Evolutionary conservation across 2,329 filamentous ascomycete species (phyloP).

Genomic region (Cadophora malorum): DNA sequence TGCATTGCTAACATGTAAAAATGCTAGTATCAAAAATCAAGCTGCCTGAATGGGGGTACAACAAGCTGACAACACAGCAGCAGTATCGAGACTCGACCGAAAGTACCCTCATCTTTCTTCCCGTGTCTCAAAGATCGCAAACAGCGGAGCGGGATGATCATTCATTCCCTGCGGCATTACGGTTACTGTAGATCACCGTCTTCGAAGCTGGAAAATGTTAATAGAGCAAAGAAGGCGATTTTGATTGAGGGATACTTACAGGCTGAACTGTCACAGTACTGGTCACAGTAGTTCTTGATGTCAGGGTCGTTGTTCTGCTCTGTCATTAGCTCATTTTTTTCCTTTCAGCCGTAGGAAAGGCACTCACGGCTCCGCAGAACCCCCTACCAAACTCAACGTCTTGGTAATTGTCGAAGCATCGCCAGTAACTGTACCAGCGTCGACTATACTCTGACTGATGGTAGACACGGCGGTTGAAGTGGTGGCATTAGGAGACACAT

Average conservation of each 20-base stretch:
- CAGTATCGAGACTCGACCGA: not conserved
- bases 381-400: constrained; percentile 12
- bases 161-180: too few species aligned
- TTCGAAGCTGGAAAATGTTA: not conserved
- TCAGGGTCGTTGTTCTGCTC: constrained; percentile 15
- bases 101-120: not conserved
- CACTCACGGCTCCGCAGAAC: constrained; percentile 4
- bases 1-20: not conserved
- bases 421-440: not conserved
- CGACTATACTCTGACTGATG: not conserved
- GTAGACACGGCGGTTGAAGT: constrained; percentile 15
- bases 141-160: not conserved
- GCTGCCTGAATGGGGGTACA: not conserved
- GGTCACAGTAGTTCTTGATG: constrained; percentile 9
- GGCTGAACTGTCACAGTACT: constrained; percentile 15
- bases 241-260: not conserved
- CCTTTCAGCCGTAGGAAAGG: not conserved
- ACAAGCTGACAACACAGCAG: not conserved
- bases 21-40: not conserved
- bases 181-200: not conserved
- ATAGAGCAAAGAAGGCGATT: not conserved
- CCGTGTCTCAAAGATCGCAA: not conserved
- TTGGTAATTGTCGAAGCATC: constrained; percentile 11
- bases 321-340: not conserved
- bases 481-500: constrained; percentile 24